phyloP scores from a whole-genome alignment of 1,139 yeast species.

The Diutina sp. region DNA sequence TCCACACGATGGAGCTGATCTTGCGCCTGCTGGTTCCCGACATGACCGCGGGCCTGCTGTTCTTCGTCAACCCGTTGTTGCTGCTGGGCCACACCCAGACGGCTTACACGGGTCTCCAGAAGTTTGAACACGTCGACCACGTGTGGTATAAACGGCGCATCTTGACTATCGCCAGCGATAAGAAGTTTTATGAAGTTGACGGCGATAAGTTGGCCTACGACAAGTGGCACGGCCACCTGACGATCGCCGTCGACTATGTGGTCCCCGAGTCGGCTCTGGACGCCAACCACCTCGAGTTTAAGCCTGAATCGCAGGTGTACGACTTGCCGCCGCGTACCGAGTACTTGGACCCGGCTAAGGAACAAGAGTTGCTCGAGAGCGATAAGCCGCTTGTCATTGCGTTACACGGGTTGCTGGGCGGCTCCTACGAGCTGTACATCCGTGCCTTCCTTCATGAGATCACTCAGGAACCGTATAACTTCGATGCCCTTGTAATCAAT shows the following conservation, averaged over 20 bases:
- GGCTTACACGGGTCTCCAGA: constrained; percentile 29
- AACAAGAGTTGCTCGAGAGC: constrained; percentile 20
- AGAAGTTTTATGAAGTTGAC: constrained; percentile 15
- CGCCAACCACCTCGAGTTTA: constrained; percentile 7
- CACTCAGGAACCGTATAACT: constrained; percentile 16
- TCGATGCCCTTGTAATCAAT: constrained; percentile 44
- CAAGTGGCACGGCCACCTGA: constrained; percentile 27
- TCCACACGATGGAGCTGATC: constrained; percentile 12
- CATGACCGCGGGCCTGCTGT: constrained; percentile 18
- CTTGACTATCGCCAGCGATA: constrained; percentile 16
- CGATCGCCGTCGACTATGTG: constrained; percentile 11
- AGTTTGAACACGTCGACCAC: constrained; percentile 21
- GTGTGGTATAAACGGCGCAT: constrained; percentile 27
- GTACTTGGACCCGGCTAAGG: constrained; percentile 22
- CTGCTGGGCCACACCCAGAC: constrained; percentile 34
- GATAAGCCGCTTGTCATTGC: constrained; percentile 39
- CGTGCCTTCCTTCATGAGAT: constrained; percentile 28
- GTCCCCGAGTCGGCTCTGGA: background rate
- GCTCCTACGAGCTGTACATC: constrained; percentile 46
- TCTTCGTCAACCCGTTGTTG: constrained; percentile 24
- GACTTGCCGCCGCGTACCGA: constrained; percentile 32
- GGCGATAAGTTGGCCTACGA: constrained; percentile 25
- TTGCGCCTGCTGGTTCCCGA: constrained; percentile 19
- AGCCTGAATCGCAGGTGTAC: constrained; percentile 22
- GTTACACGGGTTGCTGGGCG: constrained; percentile 52